Base-by-base conservation (phyloP, 192 early-diverging fungal species). In the Linnemannia hyalina region DNA sequence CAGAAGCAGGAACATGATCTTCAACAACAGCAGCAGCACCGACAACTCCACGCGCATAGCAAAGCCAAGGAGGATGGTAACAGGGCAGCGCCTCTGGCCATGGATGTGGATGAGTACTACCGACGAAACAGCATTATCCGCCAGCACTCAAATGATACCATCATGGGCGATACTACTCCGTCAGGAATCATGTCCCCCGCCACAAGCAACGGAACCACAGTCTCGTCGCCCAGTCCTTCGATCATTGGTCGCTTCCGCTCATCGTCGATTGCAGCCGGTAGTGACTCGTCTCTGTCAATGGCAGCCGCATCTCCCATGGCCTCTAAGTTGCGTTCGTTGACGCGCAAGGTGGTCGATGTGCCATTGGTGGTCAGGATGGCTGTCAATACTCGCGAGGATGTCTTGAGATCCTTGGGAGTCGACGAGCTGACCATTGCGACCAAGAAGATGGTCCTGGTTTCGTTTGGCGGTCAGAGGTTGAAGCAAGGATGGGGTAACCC, bases 391-490 rank as follows among this genome's bases (percentile, higher is more conserved):
- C 82, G 90, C 40, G 84, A 90, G 40, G 71, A 70, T 8, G 92
- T 92, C 0, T 72, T 92, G 47, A 54, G 78, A 22, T 77, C 80
- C 13, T 75, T 93, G 29, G 82, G 81, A 13, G 91, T 93, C 36
- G 89, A 90, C 16, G 75, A 82, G 44, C 44, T 85, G 6, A 88
- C 90, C 13, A 89, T 88, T 55, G 72, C 81, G 6, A 88, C 90
- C 4, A 88, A 91, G 38, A 90, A 90, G 75, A 80, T 92, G 60
- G 78, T 92, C 26, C 69, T 92, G 40, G 75, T 92, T 29, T 87
- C 89, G 10, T 92, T 92, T 87, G 91, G 91, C 15, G 91, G 91
- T 38, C 91, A 92, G 78, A 76, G 82, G 26, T 40, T 92, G 36
- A 89, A 80, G n/a, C 87, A 90, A 75, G 82, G 77, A 46, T 89